A percentile compares a stretch with the other conserved stretches of the same genome.
Evolutionary conservation across 2,329 filamentous ascomycete species (phyloP).

Genomic region (Huntiella moniliformis): DNA sequence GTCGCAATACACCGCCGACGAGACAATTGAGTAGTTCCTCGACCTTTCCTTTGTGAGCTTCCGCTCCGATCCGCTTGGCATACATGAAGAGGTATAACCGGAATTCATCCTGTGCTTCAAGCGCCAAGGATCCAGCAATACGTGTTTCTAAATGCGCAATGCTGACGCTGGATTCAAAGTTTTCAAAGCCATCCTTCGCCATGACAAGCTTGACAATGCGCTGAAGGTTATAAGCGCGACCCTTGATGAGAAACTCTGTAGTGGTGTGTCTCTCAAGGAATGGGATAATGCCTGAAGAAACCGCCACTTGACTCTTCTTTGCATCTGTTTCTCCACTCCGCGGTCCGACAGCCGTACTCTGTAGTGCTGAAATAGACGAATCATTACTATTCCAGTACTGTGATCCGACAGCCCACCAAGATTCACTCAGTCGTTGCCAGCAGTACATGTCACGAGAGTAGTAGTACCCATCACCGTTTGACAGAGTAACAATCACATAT

Average conservation of each 20-base stretch:
- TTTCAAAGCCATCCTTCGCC: conserved; percentile 77
- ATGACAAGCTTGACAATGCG: conserved; percentile 78
- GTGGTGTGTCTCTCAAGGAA: conserved; percentile 89
- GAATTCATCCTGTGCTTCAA: conserved; percentile 83
- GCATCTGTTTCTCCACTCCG: conserved; percentile 21
- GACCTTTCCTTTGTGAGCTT: conserved; percentile 72
- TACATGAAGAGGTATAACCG: conserved; percentile 95
- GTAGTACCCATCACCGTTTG: conserved; percentile 83
- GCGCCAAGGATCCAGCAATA: conserved; percentile 67
- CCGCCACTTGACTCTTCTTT: conserved; percentile 27
- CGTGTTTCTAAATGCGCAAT: conserved; percentile 92
- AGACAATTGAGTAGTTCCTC: conserved; percentile 77
- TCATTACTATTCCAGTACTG: conserved; percentile 99
- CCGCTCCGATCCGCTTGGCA: conserved; percentile 80
- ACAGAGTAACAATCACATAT: conserved; percentile 71
- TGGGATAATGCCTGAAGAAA: conserved; percentile 84
- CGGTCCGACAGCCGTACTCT: conserved; percentile 48
- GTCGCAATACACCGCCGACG: conserved; percentile 50
- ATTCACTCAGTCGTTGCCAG: conserved; percentile 91
- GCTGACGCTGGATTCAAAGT: conserved; percentile 75
- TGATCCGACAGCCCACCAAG: conserved; percentile 94
- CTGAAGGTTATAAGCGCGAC: conserved; percentile 78
- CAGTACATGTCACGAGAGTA: conserved; percentile 73
- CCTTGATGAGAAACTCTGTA: conserved; percentile 76
- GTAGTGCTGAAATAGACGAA: conserved; percentile 64